Conservation (phyloP, 345 rosid species). For the Gossypium turneri region DNA sequence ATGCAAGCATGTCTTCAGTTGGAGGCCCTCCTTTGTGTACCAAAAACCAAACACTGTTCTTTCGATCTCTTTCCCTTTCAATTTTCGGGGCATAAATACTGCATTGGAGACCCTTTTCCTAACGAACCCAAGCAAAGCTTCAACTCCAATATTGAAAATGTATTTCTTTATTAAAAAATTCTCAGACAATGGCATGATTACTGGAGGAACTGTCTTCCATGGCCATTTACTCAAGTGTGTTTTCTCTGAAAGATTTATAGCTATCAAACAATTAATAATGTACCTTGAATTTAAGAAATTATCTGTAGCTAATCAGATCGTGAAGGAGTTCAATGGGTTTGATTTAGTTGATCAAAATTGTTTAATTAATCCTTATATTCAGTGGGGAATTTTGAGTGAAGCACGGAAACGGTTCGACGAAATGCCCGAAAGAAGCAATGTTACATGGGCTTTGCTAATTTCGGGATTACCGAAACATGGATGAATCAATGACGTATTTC, state of each 20-base stretch:
- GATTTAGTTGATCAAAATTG: slow-evolving; percentile 45
- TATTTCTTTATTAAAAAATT: slow-evolving; percentile 30
- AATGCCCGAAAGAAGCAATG: slow-evolving; percentile 52
- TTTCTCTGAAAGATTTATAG: slow-evolving; percentile 34
- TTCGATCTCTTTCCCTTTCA: background rate
- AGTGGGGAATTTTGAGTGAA: slow-evolving; percentile 37
- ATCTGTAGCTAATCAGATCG: slow-evolving; percentile 37
- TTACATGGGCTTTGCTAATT: slow-evolving; percentile 50
- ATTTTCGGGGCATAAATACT: slow-evolving; percentile 25
- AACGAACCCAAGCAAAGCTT: slow-evolving; percentile 22
- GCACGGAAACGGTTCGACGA: slow-evolving; percentile 49
- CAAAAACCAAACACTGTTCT: background rate
- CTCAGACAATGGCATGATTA: slow-evolving; percentile 27
- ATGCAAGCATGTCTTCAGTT: no score
- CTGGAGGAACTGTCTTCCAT: slow-evolving; percentile 39
- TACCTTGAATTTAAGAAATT: slow-evolving; percentile 34
- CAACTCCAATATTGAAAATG: slow-evolving; percentile 23
- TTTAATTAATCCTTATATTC: slow-evolving; percentile 29
- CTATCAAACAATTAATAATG: slow-evolving; percentile 46
- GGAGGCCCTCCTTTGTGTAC: no score
- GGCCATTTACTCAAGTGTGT: slow-evolving; percentile 43
- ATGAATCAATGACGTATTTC: slow-evolving; percentile 47
- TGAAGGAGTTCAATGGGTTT: slow-evolving; percentile 40
- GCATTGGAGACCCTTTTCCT: slow-evolving; percentile 26
- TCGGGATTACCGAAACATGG: slow-evolving; percentile 49